Evolutionary conservation across 768 basidiomycete genomes (phyloP), one percentile per base, ranked within the genome.

Genomic region (Boletus fagicola): DNA sequence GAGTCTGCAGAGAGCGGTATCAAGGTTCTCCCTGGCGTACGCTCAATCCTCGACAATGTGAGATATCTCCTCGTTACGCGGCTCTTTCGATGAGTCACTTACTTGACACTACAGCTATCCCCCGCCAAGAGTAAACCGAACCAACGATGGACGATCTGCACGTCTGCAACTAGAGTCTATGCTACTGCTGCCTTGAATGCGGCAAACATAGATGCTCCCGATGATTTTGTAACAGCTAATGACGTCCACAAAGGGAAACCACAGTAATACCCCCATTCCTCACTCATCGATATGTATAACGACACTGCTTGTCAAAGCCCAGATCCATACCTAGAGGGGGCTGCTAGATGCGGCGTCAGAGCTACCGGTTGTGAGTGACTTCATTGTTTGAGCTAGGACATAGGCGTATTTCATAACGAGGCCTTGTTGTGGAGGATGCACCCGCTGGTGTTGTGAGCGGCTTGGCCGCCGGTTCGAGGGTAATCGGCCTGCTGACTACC

Each of bases 381-480:
- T n/a, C 35, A 39, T 24, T 38, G 33, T 47, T 15, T 38, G 47
- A 39, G 10, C n/a, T n/a, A 38, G 42, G 18, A 13, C 38, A 20
- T 24, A 18, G 15, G 30, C 52, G n/a, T 35, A 66, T 57, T 49
- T 65, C 49, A 51, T 39, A 5, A 51, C 24, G 26, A 87, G 89
- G 88, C 63, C 77, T 96, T 47, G 95, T 97, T 16, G 82, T 98
- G 33, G 94, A 96, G 69, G 96, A 98, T 74, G 92, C 95, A 3
- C 94, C 94, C 1, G 84, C 84, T 16, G 95, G 94, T 20, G 78
- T 98, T 64, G 77, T 76, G 40, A 89, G 92, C 57, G 94, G 94
- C 12, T 76, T 82, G 45, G 82, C 86, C 0, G 91, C 93, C 6
- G 94, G 96, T 15, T 87, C 89, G 70, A 89, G 81, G 68, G 93